Evolutionary conservation across 192 early-diverging fungal species (phyloP), one percentile per base, ranked within the genome.

Genomic region (Paraglomus occultum): DNA sequence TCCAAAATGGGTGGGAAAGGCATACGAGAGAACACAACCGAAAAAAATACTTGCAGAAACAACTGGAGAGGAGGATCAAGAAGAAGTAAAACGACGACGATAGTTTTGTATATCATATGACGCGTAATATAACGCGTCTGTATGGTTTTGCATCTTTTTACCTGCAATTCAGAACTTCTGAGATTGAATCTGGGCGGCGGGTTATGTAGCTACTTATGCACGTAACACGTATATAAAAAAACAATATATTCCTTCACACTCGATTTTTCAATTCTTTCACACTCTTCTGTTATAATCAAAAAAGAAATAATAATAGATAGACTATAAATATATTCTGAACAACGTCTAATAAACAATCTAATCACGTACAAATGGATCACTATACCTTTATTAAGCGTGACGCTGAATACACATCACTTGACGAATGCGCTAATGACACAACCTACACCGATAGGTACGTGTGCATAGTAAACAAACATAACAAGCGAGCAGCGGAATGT

Each of bases 1-100:
- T 68, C 94, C 94, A 6, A 85, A 85, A 75, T 98, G 94, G 89
- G 86, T 96, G 69, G 83, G 64, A 22, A 74, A 74, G 49, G 92
- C 92, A 0, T 97, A 97, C 65, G 80, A 89, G 71, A 76, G 79
- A 12, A 92, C 82, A 20, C 92, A 95, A 65, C 90, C 90, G 40
- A 87, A 88, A 47, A 49, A 90, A 2, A 77, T 93, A 7, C 89
- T 87, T 70, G 83, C 85, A 20, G 75, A 89, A 43, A 74, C 59
- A 18, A 83, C 82, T 59, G 89, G 84, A 42, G 86, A 91, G 38
- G 82, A 88, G 42, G 85, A 83, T 43, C 80, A 79, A 17, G 87
- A 87, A 48, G 81, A 78, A 55, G 74, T 15, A 51, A 18, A 51
- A 18, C 15, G 18, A 17, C 51, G 51, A 17, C 18, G 51, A 51